Percentiles rank a stretch among this genome's conserved stretches.
These are phyloP conservation scores for Tolypocladium endophyticum DNA, from an alignment of 2,329 filamentous ascomycete species.

Conservation along the genomic window DNA sequence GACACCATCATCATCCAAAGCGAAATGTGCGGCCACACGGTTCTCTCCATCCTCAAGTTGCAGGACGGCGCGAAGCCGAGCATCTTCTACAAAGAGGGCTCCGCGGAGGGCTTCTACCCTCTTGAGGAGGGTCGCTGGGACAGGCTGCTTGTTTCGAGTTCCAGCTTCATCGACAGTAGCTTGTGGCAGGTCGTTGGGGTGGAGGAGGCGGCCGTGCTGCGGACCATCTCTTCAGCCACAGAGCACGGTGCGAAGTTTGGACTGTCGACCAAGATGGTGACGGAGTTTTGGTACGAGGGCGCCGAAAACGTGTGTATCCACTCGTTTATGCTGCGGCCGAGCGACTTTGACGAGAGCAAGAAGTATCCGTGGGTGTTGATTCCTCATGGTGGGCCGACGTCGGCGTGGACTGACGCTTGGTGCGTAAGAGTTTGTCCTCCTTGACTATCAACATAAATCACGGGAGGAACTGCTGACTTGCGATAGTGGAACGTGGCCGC, in stretches of 20 bases:
- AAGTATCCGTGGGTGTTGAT: conserved; percentile 27
- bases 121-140: conserved; percentile 14
- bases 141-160: conserved; percentile 1
- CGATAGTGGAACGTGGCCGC: conserved; percentile 40
- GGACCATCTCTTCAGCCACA: neutral
- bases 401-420: conserved; percentile 43
- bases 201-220: neutral
- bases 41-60: conserved; percentile 23
- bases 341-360: conserved; percentile 22
- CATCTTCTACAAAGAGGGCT: conserved; percentile 14
- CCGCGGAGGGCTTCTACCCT: conserved; percentile 16
- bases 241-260: neutral
- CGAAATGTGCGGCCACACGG: conserved; percentile 19
- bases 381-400: conserved; percentile 30
- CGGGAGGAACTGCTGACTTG: neutral
- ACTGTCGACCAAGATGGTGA: conserved; percentile 19
- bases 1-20: conserved; percentile 22
- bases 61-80: conserved; percentile 14
- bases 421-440: conserved; percentile 24
- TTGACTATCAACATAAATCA: neutral
- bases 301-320: conserved; percentile 24
- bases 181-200: neutral
- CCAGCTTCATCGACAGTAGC: neutral
- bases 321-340: conserved; percentile 27
- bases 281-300: conserved; percentile 30